phyloP scores from a whole-genome alignment of 495 filamentous ascomycete genomes.

The Glutinoglossum americanum region DNA sequence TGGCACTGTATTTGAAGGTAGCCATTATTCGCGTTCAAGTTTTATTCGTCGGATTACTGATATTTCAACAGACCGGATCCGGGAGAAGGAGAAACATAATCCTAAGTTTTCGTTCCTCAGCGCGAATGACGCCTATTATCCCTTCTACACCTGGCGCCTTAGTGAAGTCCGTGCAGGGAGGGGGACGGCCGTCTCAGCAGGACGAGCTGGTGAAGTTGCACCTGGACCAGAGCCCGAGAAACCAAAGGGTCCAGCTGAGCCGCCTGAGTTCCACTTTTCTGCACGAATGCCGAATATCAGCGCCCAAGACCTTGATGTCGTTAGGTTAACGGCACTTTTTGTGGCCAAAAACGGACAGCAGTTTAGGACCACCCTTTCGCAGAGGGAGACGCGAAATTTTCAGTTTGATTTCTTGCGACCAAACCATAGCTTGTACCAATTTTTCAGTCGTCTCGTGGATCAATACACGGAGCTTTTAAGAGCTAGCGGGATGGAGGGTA shows the following conservation, averaged over 20 bases:
- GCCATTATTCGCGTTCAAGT: conserved; percentile 10
- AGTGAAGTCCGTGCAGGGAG: conserved; percentile 64
- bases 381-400: conserved; percentile 73
- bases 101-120: conserved; percentile 81
- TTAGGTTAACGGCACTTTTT: conserved; percentile 73
- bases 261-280: conserved; percentile 82
- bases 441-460: conserved; percentile 76
- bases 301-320: conserved; percentile 84
- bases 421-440: conserved; percentile 87
- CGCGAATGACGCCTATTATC: conserved; percentile 60
- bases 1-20: conserved; percentile 57
- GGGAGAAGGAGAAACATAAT: conserved; percentile 66
- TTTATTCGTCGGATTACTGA: conserved; percentile 2
- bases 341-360: conserved; percentile 77
- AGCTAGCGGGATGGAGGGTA: conserved; percentile 43
- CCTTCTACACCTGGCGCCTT: conserved; percentile 81
- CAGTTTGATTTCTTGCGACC: conserved; percentile 96
- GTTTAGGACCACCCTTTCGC: conserved; percentile 72
- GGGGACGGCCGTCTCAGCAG: conserved; percentile 60
- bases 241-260: conserved; percentile 64
- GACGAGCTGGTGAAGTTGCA: conserved; percentile 41
- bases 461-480: conserved; percentile 76
- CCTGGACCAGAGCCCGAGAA: conserved; percentile 35
- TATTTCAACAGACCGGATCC: conserved; percentile 41
- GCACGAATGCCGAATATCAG: conserved; percentile 95